Evolutionary conservation across 163 green algal genomes (phyloP).

Genomic region (Chlamydomonas reinhardtii): DNA sequence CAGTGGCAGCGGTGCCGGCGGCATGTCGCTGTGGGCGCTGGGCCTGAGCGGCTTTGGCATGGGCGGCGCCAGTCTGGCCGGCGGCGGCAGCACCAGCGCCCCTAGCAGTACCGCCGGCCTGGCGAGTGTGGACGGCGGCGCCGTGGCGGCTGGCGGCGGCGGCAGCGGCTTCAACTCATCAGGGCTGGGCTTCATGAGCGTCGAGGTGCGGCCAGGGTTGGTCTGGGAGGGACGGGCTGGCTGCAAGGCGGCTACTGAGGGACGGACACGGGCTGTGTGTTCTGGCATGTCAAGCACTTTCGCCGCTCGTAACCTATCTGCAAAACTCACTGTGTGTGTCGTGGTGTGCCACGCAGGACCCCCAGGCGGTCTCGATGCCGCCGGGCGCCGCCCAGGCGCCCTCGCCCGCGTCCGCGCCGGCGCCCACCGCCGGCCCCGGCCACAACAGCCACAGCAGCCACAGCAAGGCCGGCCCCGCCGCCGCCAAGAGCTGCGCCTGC

Average conservation of each 20-base stretch:
- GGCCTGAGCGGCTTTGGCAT: too few species aligned
- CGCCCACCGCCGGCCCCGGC: neutral
- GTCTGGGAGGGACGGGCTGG: too few species aligned
- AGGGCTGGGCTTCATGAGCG: neutral
- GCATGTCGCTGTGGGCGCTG: neutral
- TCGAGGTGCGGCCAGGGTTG: neutral
- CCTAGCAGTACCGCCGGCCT: neutral
- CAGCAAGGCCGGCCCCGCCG: neutral
- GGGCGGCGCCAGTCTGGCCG: neutral
- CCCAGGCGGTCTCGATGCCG: too few species aligned
- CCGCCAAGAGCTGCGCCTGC: conserved; percentile 18
- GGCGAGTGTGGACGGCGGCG: neutral
- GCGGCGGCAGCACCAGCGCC: neutral
- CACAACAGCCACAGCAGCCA: neutral
- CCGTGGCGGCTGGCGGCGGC: neutral
- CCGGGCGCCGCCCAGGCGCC: too few species aligned
- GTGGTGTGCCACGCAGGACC: too few species aligned
- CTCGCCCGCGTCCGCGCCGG: too few species aligned
- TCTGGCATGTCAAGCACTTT: too few species aligned
- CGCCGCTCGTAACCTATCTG: too few species aligned
- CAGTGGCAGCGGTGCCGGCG: too few species aligned
- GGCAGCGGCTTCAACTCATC: neutral
- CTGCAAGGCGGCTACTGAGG: too few species aligned
- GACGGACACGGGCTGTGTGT: too few species aligned
- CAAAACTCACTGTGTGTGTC: too few species aligned